phyloP scores from a whole-genome alignment of 306 rosid genomes.

The Pyrus pyrifolia region DNA sequence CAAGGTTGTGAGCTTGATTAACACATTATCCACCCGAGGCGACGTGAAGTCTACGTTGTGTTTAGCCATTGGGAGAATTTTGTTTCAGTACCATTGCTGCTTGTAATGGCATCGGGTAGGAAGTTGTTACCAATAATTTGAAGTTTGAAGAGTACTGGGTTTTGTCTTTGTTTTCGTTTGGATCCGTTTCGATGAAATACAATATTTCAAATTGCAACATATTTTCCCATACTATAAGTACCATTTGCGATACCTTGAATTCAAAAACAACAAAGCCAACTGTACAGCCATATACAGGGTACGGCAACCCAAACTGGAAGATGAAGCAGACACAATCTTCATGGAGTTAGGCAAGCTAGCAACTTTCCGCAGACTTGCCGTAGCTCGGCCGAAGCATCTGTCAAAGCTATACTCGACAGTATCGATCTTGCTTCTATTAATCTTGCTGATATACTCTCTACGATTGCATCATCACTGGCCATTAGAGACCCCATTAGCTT shows the following conservation, averaged over 20 bases:
- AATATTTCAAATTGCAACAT: background rate
- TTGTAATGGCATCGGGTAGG: background rate
- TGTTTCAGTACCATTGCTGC: background rate
- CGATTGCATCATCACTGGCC: conserved; percentile 72
- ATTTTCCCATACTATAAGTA: too few species aligned
- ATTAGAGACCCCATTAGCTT: conserved; percentile 81
- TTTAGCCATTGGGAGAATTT: background rate
- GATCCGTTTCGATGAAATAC: too few species aligned
- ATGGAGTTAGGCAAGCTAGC: conserved; percentile 62
- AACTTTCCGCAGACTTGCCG: conserved; percentile 63
- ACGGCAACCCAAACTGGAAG: background rate
- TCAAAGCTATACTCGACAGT: conserved; percentile 40
- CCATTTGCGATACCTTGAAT: background rate
- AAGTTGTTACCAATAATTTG: background rate
- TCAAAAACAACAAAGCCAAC: background rate
- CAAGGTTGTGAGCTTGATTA: background rate
- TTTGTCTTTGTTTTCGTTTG: background rate
- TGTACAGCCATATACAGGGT: background rate
- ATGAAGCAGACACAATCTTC: background rate
- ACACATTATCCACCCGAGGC: background rate
- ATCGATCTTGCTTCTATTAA: conserved; percentile 65
- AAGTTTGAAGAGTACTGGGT: background rate
- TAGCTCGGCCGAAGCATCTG: conserved; percentile 61
- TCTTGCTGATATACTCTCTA: conserved; percentile 58
- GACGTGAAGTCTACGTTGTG: background rate